Evolutionary conservation across 306 rosid species (phyloP).

Genomic region (Cucumis hystrix): DNA sequence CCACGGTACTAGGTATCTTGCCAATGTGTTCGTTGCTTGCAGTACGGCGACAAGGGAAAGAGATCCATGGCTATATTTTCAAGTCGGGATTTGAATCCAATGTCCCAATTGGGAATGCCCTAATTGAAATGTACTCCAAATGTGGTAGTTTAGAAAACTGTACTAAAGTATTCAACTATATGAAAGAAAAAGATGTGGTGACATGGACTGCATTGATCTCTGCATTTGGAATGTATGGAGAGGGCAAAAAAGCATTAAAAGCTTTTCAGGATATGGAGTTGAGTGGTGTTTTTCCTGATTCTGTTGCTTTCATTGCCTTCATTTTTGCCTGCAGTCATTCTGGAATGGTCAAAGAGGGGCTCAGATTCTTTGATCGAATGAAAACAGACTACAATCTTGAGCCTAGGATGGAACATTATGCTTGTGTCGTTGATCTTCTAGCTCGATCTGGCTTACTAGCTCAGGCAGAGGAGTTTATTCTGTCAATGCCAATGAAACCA

Average conservation of each 20-base stretch:
- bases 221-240: constrained; percentile 53
- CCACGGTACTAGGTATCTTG: constrained; percentile 20
- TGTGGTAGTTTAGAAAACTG: constrained; percentile 43
- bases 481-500: constrained; percentile 37
- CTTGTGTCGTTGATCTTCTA: constrained; percentile 57
- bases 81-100: constrained; percentile 30
- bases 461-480: constrained; percentile 40
- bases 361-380: constrained; percentile 43
- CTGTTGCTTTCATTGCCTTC: constrained; percentile 41
- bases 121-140: constrained; percentile 66
- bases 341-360: constrained; percentile 51
- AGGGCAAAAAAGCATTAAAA: constrained; percentile 38
- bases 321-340: constrained; percentile 61
- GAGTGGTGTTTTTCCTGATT: constrained; percentile 34
- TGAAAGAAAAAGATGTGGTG: constrained; percentile 40
- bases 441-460: constrained; percentile 42
- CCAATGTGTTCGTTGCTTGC: constrained; percentile 20
- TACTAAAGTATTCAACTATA: constrained; percentile 29
- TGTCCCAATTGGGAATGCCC: constrained; percentile 41
- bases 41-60: constrained; percentile 29
- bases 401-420: constrained; percentile 43
- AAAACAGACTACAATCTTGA: constrained; percentile 35
- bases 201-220: constrained; percentile 54
- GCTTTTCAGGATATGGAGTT: constrained; percentile 42
- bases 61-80: constrained; percentile 44